Evolutionary conservation across 352 stramenopile genomes (phyloP).

Genomic region (Globisporangium radiosum): DNA sequence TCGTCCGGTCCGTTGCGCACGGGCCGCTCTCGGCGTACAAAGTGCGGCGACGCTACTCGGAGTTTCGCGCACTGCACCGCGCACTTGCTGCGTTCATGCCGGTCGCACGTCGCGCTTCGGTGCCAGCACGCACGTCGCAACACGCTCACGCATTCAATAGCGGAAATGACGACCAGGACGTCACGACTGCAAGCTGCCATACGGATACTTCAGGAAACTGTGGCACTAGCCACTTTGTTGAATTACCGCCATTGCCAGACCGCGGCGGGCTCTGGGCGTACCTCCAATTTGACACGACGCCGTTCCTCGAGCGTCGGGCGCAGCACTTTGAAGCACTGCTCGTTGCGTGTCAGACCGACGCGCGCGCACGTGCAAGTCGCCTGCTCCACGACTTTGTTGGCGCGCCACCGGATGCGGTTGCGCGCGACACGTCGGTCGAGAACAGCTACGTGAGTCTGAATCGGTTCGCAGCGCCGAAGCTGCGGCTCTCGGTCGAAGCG

Average conservation of each 20-base stretch:
- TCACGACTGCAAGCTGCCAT: not conserved
- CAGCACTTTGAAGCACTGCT: slow-evolving; percentile 66
- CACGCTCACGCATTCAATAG: not conserved
- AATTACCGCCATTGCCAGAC: slow-evolving; percentile 52
- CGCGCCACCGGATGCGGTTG: slow-evolving; percentile 49
- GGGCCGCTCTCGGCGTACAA: slow-evolving; percentile 75
- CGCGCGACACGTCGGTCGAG: slow-evolving; percentile 44
- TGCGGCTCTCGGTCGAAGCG: slow-evolving; percentile 62
- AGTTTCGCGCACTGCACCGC: slow-evolving; percentile 56
- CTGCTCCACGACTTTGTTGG: slow-evolving; percentile 69
- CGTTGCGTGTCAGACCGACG: slow-evolving; percentile 43
- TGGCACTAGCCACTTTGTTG: no score
- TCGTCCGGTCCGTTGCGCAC: slow-evolving; percentile 50
- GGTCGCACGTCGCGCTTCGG: not conserved
- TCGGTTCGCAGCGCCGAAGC: slow-evolving; percentile 59
- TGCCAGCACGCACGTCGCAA: slow-evolving; percentile 10
- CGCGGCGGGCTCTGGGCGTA: slow-evolving; percentile 72
- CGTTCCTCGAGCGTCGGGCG: slow-evolving; percentile 51
- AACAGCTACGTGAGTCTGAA: slow-evolving; percentile 77
- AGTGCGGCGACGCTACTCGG: slow-evolving; percentile 66
- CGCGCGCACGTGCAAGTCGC: slow-evolving; percentile 34
- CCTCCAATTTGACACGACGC: slow-evolving; percentile 54
- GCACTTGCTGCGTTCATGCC: slow-evolving; percentile 53
- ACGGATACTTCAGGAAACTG: no score
- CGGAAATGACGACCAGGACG: slow-evolving; percentile 6